Base-by-base conservation (phyloP, 2,329 filamentous ascomycete species). In the Botrytis elliptica region DNA sequence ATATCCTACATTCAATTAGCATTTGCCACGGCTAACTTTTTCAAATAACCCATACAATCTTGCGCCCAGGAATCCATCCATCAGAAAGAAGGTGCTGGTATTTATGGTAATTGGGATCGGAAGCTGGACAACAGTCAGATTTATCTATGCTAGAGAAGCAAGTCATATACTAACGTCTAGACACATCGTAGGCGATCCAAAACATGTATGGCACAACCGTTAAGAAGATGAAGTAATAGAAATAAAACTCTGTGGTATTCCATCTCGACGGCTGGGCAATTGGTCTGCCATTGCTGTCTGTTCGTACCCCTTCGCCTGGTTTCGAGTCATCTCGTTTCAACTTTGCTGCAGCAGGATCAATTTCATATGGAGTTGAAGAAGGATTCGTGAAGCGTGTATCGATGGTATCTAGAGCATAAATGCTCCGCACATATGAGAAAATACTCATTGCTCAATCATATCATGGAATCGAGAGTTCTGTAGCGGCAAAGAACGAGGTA, bases 41-140 rank as follows among this genome's bases (percentile, higher is more conserved):
- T 18, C 25, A 25, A 22, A 14, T 2, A 29, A 40, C 20, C 29
- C 89, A 79, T 86, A 94, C 92, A 76, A 98, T 93, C 87, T 93
- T 93, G 74, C 95, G 92, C 40, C 95, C 95, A 12, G 92, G 92
- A 73, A 99, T 92, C 96, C 96, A 99, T 78, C 96, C 97, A 14
- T 90, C 87, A 3, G 90, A 90, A 25, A 99, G 88, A 57, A 91
- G 85, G 74, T 85, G 85, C 75, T 91, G 87, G 81, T 91, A 98
- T 77, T 91, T 92, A 74, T 86, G 81, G 81, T 96, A 99, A 77
- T 92, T 90, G 8, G 93, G 93, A 81, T 98, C 92, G 52, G 90
- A 91, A 74, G 91, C 94, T 97, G 80, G 72, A 63, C 33, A 12
- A 22, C 44, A 59, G 66, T 79, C 69, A 80, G 76, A 65, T 33